These are phyloP conservation scores for Trifolium fragiferum DNA, from an alignment of 306 rosid species.

Conservation along the genomic window DNA sequence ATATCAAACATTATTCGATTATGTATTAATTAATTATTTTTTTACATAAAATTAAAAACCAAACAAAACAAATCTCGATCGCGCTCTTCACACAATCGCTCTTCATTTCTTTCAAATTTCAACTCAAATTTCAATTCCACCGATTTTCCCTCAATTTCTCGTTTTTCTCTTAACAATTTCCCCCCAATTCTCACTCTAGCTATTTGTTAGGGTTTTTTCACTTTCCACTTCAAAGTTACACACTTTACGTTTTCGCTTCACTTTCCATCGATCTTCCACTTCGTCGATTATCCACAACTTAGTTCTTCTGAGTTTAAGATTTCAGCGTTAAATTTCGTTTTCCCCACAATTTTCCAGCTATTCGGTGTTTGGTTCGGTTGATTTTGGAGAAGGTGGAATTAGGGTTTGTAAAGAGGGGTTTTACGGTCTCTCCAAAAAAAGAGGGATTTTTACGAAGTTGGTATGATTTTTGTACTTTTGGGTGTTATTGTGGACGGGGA, in stretches of 20 bases:
- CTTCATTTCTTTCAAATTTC: conserved; percentile 15
- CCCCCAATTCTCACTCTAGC: neutral
- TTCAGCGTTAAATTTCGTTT: neutral
- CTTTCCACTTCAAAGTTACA: neutral
- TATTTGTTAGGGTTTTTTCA: conserved; percentile 15
- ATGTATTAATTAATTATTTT: neutral
- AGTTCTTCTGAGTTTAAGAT: neutral
- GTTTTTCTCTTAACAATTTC: neutral
- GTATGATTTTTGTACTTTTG: neutral
- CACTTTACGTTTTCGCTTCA: neutral
- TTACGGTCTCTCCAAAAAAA: too few species aligned
- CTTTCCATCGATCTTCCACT: conserved; percentile 11
- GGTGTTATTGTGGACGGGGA: conserved; percentile 24
- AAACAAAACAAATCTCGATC: conserved; percentile 40
- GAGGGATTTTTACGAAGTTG: neutral
- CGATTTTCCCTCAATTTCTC: conserved; percentile 16
- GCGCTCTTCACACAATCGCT: conserved; percentile 23
- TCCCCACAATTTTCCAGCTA: neutral
- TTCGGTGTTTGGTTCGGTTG: neutral
- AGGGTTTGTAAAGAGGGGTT: conserved; percentile 44
- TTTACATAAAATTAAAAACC: neutral
- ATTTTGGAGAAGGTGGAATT: conserved; percentile 18
- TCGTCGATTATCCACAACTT: neutral
- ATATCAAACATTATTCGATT: neutral
- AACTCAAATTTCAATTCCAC: conserved; percentile 16